Conservation (phyloP, 2,329 filamentous ascomycete species). For the Dactylellina cionopaga region DNA sequence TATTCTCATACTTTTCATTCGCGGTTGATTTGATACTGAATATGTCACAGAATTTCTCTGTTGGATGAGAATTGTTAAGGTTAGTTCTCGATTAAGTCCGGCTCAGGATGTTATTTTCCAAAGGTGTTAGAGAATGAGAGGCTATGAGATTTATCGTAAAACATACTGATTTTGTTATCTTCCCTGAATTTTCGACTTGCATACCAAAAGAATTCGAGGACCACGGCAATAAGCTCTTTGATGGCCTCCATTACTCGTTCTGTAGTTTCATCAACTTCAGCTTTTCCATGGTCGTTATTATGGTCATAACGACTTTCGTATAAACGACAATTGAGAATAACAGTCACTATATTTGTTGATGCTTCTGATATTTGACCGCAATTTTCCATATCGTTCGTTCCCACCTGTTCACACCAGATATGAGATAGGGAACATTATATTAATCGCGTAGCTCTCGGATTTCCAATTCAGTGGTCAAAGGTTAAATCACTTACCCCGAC, state of each 20-base stretch:
- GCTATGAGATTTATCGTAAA: too few species aligned
- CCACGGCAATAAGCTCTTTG: slow-evolving; percentile 26
- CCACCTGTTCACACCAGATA: slow-evolving; percentile 17
- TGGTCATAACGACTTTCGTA: slow-evolving; percentile 35
- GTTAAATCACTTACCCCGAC: slow-evolving; percentile 24
- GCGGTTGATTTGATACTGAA: slow-evolving; percentile 19
- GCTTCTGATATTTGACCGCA: slow-evolving; percentile 44
- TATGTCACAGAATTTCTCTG: slow-evolving; percentile 37
- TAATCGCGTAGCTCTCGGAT: too few species aligned
- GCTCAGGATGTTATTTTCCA: too few species aligned
- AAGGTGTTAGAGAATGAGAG: too few species aligned
- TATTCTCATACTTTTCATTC: slow-evolving; percentile 37
- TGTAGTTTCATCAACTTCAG: background rate
- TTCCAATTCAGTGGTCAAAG: too few species aligned
- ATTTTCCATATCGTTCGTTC: slow-evolving; percentile 44
- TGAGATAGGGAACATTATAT: too few species aligned
- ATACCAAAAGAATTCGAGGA: slow-evolving; percentile 44
- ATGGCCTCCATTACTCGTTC: slow-evolving; percentile 26
- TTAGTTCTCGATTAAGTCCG: too few species aligned
- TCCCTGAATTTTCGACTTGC: slow-evolving; percentile 35
- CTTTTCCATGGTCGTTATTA: background rate
- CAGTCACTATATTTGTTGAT: slow-evolving; percentile 42
- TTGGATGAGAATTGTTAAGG: too few species aligned
- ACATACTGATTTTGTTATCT: slow-evolving; percentile 27
- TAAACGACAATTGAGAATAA: slow-evolving; percentile 40